Base-by-base conservation (phyloP, 1,139 yeast species). In the Spathaspora jeffriesii region DNA sequence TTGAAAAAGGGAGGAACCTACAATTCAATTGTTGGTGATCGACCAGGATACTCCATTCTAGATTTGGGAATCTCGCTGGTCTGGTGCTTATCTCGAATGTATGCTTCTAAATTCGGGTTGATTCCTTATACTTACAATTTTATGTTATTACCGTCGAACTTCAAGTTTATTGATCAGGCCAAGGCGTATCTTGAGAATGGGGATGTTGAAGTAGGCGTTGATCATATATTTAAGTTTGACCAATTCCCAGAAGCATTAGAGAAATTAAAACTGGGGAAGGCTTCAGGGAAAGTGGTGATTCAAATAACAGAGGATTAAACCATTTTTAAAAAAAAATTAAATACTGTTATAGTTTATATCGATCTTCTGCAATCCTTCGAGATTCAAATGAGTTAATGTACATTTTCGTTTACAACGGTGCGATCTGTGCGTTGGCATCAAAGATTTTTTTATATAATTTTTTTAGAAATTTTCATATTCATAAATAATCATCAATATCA, bases 251-350 rank as follows among this genome's bases (percentile, higher is more conserved):
- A 67, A 5, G 93, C 89, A 0, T 58, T 77, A 45, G 76, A 76
- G 6, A 69, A 65, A 50, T 61, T 85, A 34, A 63, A 61, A 14
- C 62, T 71, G 14, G 78, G 79, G 47, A 70, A 64, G 44, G 83
- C 85, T 3, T 73, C 71, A 49, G 96, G 96, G 36, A 88, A 88
- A 60, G 71, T 87, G 37, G 75, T 87, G 7, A 52, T 81, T 30
- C 60, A 62, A 51, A 56, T 70, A 14, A 56, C 69, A 13, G 47
- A 38, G 11, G 14, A 22, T 27, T 28, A 18, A n/a, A n/a, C n/a
- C n/a, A n/a, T n/a, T n/a, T n/a, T n/a, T n/a, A n/a, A n/a, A n/a
- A n/a, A n/a, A n/a, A n/a, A n/a, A n/a, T n/a, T n/a, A n/a, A n/a
- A n/a, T n/a, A n/a, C n/a, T n/a, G n/a, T n/a, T n/a, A n/a, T n/a